These are phyloP conservation scores for Pseudodiploospora longispora DNA, from an alignment of 2,329 filamentous ascomycete genomes.

Conservation along the genomic window DNA sequence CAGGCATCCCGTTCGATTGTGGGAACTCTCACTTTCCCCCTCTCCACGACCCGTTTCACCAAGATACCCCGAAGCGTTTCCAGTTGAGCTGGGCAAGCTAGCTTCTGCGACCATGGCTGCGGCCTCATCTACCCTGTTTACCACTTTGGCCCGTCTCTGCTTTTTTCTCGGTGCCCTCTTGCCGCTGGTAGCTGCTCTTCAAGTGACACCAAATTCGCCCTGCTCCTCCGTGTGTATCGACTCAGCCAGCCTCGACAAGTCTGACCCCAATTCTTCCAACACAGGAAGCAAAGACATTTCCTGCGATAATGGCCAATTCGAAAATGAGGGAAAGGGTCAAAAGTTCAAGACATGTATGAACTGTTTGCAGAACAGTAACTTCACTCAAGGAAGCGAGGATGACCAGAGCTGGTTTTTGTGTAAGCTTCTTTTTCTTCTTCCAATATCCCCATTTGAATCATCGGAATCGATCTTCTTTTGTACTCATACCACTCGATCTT, in stretches of 20 bases:
- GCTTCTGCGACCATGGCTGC: no score
- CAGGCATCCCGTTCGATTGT: no score
- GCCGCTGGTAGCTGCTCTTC: constrained; percentile 30
- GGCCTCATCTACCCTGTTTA: no score
- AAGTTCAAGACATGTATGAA: constrained; percentile 43
- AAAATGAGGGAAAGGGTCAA: constrained; percentile 27
- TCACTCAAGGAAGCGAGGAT: constrained; percentile 36
- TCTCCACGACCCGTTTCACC: no score
- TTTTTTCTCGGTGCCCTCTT: constrained; percentile 4
- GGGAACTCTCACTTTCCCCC: no score
- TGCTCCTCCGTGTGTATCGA: constrained; percentile 44
- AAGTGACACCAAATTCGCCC: constrained; percentile 46
- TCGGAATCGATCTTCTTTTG: not conserved
- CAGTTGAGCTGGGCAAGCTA: no score
- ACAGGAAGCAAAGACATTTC: constrained; percentile 37
- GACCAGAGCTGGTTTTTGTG: constrained; percentile 51
- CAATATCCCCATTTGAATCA: not conserved
- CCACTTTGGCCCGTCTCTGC: no score
- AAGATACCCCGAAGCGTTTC: no score
- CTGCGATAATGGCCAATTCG: constrained; percentile 38
- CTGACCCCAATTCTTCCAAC: constrained; percentile 38
- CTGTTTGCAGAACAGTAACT: constrained; percentile 45
- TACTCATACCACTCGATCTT: not conserved
- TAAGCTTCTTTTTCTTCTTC: constrained; percentile 25
- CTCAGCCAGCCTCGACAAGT: constrained; percentile 29